Base-by-base conservation (phyloP, 1,284 basidiomycete species). In the Ganoderma sp. region DNA sequence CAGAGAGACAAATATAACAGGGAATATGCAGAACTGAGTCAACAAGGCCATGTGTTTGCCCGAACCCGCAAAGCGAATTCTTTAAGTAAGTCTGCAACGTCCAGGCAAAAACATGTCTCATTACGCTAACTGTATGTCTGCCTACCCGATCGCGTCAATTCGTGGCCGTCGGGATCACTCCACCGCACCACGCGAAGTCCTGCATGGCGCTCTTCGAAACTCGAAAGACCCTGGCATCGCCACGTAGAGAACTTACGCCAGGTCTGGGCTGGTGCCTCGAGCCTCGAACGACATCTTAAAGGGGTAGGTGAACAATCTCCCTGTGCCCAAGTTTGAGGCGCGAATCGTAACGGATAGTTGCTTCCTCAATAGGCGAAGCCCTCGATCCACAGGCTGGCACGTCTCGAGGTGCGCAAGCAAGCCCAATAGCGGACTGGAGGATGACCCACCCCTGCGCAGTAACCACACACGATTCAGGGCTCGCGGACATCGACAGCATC, bases 381-480 rank as follows among this genome's bases (percentile, higher is more conserved):
- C 32, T 56, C 28, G 52, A 56, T 56, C 7, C 48, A 15, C 52
- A 7, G 52, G 15, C 52, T 19, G 10, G 6, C 22, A 32, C 15
- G 25, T 32, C 52, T 56, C 17, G 25, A 56, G 52, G 32, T 56
- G 28, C 2, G 15, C 15, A 12, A 17, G 15, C 25, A 32, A 32
- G 3, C 6, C n/a, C 48, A 25, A 25, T 14, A 50, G 25, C 22
- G 22, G 48, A 56, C 17, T 14, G 52, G 6, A 34, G 32, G 14
- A 56, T 56, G 52, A 56, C 52, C 28, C 19, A 32, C 52, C 28
- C n/a, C 32, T 56, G 52, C 52, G 52, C 52, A 56, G 52, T 56
- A 34, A 56, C 52, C 32, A 56, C 52, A 34, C 52, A 56, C 17
- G 10, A 12, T 22, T 52, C 12, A 43, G 3, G 22, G 22, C 22